A percentile compares a stretch with the other conserved stretches of the same genome.
phyloP scores from a whole-genome alignment of 1,284 basidiomycete genomes.

The Leccinum subspadiceum region DNA sequence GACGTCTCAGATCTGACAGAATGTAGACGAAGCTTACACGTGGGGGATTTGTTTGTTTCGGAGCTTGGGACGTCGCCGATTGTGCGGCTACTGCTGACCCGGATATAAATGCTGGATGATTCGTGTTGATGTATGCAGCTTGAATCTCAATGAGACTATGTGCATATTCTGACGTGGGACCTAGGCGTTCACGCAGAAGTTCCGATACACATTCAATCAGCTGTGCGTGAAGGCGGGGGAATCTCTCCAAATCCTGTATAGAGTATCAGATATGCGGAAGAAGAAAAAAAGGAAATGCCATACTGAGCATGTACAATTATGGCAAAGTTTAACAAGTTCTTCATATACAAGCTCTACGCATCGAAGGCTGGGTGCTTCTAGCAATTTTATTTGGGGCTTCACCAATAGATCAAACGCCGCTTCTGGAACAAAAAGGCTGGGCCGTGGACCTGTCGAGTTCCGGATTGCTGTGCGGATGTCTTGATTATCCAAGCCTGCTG shows the following conservation, averaged over 20 bases:
- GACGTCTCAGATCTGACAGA: slow-evolving; percentile 6
- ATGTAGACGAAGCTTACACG: slow-evolving; percentile 45
- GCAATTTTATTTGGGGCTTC: slow-evolving; percentile 97
- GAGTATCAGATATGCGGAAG: slow-evolving; percentile 8
- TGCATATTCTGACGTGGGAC: slow-evolving; percentile 95
- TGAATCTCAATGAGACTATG: slow-evolving; percentile 97
- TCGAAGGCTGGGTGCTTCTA: slow-evolving; percentile 90
- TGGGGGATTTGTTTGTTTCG: slow-evolving; percentile 43
- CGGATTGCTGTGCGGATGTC: slow-evolving; percentile 98
- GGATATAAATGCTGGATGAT: slow-evolving; percentile 87
- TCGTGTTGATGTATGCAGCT: slow-evolving; percentile 99
- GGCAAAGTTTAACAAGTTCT: slow-evolving; percentile 99
- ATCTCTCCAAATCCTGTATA: slow-evolving; percentile 89
- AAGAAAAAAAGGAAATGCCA: slow-evolving; percentile 27
- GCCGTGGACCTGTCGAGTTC: slow-evolving; percentile 96
- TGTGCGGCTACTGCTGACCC: slow-evolving; percentile 64
- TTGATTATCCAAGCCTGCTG: slow-evolving; percentile 86
- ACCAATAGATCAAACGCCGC: slow-evolving; percentile 96
- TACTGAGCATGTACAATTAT: slow-evolving; percentile 92
- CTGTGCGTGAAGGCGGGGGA: slow-evolving; percentile 91
- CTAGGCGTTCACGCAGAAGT: slow-evolving; percentile 89
- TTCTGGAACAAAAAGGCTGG: slow-evolving; percentile 96
- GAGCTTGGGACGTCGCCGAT: slow-evolving; percentile 40
- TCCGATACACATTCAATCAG: slow-evolving; percentile 98
- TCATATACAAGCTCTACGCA: slow-evolving; percentile 99